A percentile compares a stretch with the other conserved stretches of the same genome.
phyloP scores from a whole-genome alignment of 495 filamentous ascomycete species.

The Aspergillus mulundensis region DNA sequence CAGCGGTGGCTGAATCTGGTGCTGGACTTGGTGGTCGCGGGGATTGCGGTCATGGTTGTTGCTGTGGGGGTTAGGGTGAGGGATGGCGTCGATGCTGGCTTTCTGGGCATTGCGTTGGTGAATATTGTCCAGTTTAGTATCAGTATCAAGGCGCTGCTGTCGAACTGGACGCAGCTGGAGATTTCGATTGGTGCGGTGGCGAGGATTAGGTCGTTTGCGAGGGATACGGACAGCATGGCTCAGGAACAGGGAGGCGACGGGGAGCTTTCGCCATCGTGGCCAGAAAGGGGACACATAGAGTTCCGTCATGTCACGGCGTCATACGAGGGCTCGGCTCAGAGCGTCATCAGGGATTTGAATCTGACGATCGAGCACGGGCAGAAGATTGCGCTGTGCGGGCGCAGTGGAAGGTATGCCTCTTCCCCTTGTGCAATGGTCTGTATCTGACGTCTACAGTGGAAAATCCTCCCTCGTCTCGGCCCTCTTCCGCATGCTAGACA shows the following conservation, averaged over 20 bases:
- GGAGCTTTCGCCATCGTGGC: constrained; percentile 45
- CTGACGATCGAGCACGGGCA: constrained; percentile 50
- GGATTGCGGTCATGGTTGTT: constrained; percentile 37
- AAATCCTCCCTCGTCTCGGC: constrained; percentile 38
- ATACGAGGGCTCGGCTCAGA: constrained; percentile 23
- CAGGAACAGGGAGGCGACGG: no score
- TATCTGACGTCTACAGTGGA: constrained; percentile 31
- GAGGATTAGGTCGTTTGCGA: constrained; percentile 54
- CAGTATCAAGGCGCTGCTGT: constrained; percentile 43
- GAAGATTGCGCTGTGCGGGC: constrained; percentile 53
- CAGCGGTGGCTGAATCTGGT: constrained; percentile 44
- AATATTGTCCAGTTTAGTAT: constrained; percentile 45
- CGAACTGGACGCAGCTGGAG: constrained; percentile 55
- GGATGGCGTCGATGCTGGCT: constrained; percentile 32
- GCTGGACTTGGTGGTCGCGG: constrained; percentile 35
- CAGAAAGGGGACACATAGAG: constrained; percentile 46
- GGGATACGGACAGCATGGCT: no score
- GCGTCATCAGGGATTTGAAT: constrained; percentile 42
- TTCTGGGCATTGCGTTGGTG: constrained; percentile 47
- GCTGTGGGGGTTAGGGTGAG: constrained; percentile 31
- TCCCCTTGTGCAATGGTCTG: no score
- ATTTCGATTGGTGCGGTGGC: constrained; percentile 54
- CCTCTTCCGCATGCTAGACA: constrained; percentile 41
- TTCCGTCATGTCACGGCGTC: constrained; percentile 42
- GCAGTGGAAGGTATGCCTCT: constrained; percentile 36